Conservation (phyloP, 257 asterid species). For the Ajuga chamaepitys region DNA sequence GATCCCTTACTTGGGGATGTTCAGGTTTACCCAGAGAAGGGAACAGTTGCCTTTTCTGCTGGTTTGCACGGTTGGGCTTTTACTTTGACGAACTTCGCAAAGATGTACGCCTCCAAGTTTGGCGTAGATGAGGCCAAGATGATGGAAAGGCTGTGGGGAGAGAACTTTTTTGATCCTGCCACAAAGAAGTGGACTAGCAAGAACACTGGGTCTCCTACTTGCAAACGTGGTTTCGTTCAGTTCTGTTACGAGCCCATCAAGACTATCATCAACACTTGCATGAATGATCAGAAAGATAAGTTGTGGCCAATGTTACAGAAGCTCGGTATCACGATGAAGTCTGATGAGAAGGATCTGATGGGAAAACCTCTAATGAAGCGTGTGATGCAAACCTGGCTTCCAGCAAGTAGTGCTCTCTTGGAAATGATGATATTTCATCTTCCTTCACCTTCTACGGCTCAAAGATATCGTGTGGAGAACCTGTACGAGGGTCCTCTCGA, state of each 20-base stretch:
- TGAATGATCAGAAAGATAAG: constrained; percentile 41
- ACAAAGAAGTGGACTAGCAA: constrained; percentile 50
- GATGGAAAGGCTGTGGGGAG: constrained; percentile 64
- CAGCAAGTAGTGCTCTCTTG: constrained; percentile 39
- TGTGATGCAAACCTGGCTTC: constrained; percentile 55
- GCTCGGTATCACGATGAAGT: constrained; percentile 35
- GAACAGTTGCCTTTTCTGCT: constrained; percentile 38
- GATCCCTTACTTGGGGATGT: constrained; percentile 42
- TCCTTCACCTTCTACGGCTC: constrained; percentile 46
- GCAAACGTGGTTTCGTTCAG: constrained; percentile 51
- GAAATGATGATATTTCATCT: constrained; percentile 61
- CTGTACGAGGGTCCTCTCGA: constrained; percentile 45
- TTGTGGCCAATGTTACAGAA: constrained; percentile 48
- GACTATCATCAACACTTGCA: constrained; percentile 37
- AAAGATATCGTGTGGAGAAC: constrained; percentile 46
- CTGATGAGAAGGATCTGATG: constrained; percentile 43
- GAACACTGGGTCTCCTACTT: constrained; percentile 35
- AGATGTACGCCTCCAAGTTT: constrained; percentile 44
- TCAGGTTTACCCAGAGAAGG: constrained; percentile 41
- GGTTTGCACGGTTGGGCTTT: constrained; percentile 40
- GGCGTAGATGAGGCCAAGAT: constrained; percentile 44
- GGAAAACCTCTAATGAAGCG: constrained; percentile 53
- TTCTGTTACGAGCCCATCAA: constrained; percentile 49
- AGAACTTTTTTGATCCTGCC: constrained; percentile 48
- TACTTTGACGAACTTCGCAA: constrained; percentile 38